A percentile compares a stretch with the other conserved stretches of the same genome.
These are phyloP conservation scores for Botrytis fabae DNA, from an alignment of 2,329 filamentous ascomycete genomes.

Conservation along the genomic window DNA sequence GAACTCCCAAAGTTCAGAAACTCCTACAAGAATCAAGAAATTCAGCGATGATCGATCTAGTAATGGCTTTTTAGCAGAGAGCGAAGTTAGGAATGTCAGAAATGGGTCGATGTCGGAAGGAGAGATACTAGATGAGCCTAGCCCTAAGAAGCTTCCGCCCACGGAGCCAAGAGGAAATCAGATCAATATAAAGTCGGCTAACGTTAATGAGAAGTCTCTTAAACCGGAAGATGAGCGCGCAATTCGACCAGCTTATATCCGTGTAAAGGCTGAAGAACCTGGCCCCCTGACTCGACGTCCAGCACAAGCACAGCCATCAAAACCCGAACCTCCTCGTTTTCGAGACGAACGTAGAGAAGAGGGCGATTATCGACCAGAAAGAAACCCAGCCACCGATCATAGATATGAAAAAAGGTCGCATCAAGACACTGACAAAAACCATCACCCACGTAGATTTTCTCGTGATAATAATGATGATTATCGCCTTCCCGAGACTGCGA, in stretches of 20 bases:
- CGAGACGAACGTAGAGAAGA: slow-evolving; percentile 34
- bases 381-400: slow-evolving; percentile 25
- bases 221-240: slow-evolving; percentile 27
- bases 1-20: slow-evolving; percentile 33
- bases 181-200: slow-evolving; percentile 24
- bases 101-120: slow-evolving; percentile 36
- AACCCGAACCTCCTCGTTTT: slow-evolving; percentile 20
- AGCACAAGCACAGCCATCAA: slow-evolving; percentile 20
- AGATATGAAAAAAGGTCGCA: slow-evolving; percentile 30
- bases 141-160: slow-evolving; percentile 26
- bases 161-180: slow-evolving; percentile 31
- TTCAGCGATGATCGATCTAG: slow-evolving; percentile 25
- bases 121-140: slow-evolving; percentile 40
- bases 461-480: slow-evolving; percentile 30
- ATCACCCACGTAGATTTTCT: slow-evolving; percentile 25
- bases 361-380: slow-evolving; percentile 28
- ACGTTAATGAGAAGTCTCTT: slow-evolving; percentile 28
- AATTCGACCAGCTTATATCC: slow-evolving; percentile 24
- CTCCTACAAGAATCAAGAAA: slow-evolving; percentile 29
- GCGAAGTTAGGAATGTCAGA: slow-evolving; percentile 28
- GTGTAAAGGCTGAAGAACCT: slow-evolving; percentile 25
- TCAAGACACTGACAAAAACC: slow-evolving; percentile 28
- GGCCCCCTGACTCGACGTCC: slow-evolving; percentile 26
- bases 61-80: slow-evolving; percentile 24
- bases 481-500: slow-evolving; percentile 26